phyloP scores from a whole-genome alignment of 2,329 filamentous ascomycete genomes.

The Tolypocladium amazonense region DNA sequence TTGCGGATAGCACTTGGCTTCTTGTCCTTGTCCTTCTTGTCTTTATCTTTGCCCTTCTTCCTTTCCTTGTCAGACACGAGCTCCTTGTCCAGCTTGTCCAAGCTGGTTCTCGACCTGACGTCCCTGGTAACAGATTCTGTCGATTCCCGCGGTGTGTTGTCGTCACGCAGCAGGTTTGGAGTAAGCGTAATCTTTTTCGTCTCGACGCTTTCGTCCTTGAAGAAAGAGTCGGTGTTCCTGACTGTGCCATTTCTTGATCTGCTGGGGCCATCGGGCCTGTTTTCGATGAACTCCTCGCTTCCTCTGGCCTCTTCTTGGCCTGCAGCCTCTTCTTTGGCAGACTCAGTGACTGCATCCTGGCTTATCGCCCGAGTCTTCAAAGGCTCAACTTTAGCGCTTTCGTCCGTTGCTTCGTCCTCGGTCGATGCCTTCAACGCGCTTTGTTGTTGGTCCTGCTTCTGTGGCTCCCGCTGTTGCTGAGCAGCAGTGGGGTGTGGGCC shows the following conservation, averaged over 20 bases:
- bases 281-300: slow-evolving; percentile 59
- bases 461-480: slow-evolving; percentile 18
- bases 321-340: slow-evolving; percentile 19
- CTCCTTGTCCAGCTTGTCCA: slow-evolving; percentile 55
- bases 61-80: slow-evolving; percentile 59
- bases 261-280: slow-evolving; percentile 37
- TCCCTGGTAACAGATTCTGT: slow-evolving; percentile 32
- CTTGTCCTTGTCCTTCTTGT: slow-evolving; percentile 64
- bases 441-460: slow-evolving; percentile 17
- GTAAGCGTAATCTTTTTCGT: slow-evolving; percentile 97
- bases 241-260: slow-evolving; percentile 77
- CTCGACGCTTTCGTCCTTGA: slow-evolving; percentile 89
- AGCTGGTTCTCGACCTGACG: slow-evolving; percentile 49
- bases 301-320: slow-evolving; percentile 27
- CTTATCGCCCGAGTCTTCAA: slow-evolving; percentile 37
- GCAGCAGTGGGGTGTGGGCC: slow-evolving; percentile 20
- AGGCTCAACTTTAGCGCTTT: slow-evolving; percentile 44
- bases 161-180: slow-evolving; percentile 81
- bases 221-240: slow-evolving; percentile 91
- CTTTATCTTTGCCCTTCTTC: slow-evolving; percentile 63
- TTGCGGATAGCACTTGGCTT: slow-evolving; percentile 46
- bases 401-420: slow-evolving; percentile 31
- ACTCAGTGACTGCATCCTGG: slow-evolving; percentile 25
- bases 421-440: slow-evolving; percentile 17
- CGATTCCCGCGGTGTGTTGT: slow-evolving; percentile 48